A percentile compares a stretch with the other conserved stretches of the same genome.
These are phyloP conservation scores for Lolium multiflorum DNA, from an alignment of 176 grass and related monocot genomes.

Conservation along the genomic window DNA sequence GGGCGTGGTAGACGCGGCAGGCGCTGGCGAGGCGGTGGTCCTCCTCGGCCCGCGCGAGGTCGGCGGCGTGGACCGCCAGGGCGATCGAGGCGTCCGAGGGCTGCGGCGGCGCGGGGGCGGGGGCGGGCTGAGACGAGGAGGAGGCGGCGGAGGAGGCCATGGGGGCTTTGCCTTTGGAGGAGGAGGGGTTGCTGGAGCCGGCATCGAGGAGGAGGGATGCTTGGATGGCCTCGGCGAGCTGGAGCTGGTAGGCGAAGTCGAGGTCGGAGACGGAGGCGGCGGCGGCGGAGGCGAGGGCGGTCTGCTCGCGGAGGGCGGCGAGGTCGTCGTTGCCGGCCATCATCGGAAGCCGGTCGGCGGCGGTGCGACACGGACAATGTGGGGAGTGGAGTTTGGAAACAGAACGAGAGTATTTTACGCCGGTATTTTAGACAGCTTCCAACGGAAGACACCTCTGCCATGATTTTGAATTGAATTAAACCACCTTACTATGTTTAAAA, in stretches of 20 bases:
- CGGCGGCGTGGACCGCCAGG: slow-evolving; percentile 30
- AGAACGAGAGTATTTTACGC: neutral
- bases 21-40: slow-evolving; percentile 50
- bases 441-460: no score
- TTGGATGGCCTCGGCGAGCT: slow-evolving; percentile 59
- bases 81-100: slow-evolving; percentile 24
- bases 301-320: slow-evolving; percentile 37
- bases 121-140: neutral
- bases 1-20: slow-evolving; percentile 42
- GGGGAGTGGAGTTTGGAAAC: slow-evolving; percentile 9
- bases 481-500: no score
- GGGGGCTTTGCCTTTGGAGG: slow-evolving; percentile 26
- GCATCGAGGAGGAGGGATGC: slow-evolving; percentile 38
- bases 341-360: slow-evolving; percentile 5
- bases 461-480: no score
- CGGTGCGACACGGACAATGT: slow-evolving; percentile 18
- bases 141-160: neutral
- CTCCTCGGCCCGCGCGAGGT: slow-evolving; percentile 61
- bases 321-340: slow-evolving; percentile 31
- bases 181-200: neutral
- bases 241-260: slow-evolving; percentile 55
- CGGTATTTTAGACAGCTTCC: neutral
- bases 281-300: neutral
- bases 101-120: neutral
- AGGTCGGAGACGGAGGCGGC: slow-evolving; percentile 1